Percentiles rank a stretch among this genome's conserved stretches.
These are phyloP conservation scores for Dimargaris xerosporica DNA, from an alignment of 192 early-diverging fungal genomes.

Conservation along the genomic window DNA sequence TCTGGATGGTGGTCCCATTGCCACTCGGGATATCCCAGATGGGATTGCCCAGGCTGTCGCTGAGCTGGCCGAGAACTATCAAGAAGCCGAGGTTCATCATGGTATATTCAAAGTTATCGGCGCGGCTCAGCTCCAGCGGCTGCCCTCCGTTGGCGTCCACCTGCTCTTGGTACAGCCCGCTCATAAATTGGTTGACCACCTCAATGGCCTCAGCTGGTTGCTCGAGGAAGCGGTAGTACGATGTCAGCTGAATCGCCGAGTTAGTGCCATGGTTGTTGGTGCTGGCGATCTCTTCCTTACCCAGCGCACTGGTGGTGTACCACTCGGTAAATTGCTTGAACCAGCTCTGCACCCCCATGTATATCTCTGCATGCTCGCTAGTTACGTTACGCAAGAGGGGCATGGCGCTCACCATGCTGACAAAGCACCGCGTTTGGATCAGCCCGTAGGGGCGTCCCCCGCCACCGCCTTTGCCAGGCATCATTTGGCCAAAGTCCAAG, in stretches of 20 bases:
- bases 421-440: slow-evolving; percentile 6
- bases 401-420: background rate
- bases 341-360: background rate
- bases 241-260: slow-evolving; percentile 1
- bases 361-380: background rate
- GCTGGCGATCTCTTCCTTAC: background rate
- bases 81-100: slow-evolving; percentile 8
- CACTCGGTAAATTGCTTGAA: background rate
- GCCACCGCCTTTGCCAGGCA: background rate
- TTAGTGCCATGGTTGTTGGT: slow-evolving; percentile 7
- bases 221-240: background rate
- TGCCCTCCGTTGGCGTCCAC: background rate
- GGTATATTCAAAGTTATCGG: background rate
- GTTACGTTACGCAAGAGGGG: background rate
- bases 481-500: slow-evolving; percentile 2
- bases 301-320: background rate
- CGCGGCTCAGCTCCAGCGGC: background rate
- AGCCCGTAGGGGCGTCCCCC: slow-evolving; percentile 1
- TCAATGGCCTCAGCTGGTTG: background rate
- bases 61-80: background rate
- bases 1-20: background rate
- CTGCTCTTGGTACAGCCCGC: background rate
- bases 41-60: background rate
- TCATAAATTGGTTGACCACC: background rate
- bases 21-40: background rate